phyloP scores from a whole-genome alignment of 352 stramenopile genomes.

The Phytophthora sansomeana region DNA sequence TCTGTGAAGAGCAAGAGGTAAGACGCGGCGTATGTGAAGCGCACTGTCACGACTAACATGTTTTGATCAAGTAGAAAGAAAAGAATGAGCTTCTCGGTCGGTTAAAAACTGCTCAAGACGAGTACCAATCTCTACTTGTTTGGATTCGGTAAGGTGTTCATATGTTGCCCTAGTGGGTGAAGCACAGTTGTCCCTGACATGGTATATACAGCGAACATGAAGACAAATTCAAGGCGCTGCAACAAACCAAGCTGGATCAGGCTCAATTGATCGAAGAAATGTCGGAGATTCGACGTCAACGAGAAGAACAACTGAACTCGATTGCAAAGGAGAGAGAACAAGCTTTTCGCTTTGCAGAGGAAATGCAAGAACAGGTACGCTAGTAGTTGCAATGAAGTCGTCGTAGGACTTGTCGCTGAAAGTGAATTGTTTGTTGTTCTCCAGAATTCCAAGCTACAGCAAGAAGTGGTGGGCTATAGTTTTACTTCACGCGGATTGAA shows the following conservation, averaged over 20 bases:
- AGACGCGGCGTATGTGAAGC: not conserved
- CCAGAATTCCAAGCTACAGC: conserved; percentile 41
- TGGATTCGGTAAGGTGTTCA: conserved; percentile 37
- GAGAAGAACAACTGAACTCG: conserved; percentile 33
- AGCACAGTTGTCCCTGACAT: not conserved
- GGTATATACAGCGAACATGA: conserved; percentile 46
- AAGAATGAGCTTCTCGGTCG: conserved; percentile 39
- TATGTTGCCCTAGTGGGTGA: not conserved
- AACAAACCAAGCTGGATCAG: conserved; percentile 51
- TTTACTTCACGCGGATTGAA: not conserved
- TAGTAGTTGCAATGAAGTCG: not conserved
- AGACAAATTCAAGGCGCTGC: conserved; percentile 40
- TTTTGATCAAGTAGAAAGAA: conserved; percentile 14
- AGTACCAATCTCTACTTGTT: conserved; percentile 42
- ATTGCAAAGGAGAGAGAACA: conserved; percentile 31
- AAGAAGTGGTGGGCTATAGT: conserved; percentile 26
- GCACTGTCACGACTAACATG: not conserved
- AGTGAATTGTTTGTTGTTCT: not conserved
- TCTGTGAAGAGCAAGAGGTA: conserved; percentile 35
- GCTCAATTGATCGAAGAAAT: conserved; percentile 52
- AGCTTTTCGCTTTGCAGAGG: conserved; percentile 29
- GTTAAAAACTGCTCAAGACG: conserved; percentile 39
- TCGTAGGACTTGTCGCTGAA: too few species aligned
- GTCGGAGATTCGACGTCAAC: conserved; percentile 26
- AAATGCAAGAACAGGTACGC: conserved; percentile 39